Evolutionary conservation across 2,329 filamentous ascomycete genomes (phyloP), one percentile per base, ranked within the genome.

Genomic region (Epichloe hybrida): DNA sequence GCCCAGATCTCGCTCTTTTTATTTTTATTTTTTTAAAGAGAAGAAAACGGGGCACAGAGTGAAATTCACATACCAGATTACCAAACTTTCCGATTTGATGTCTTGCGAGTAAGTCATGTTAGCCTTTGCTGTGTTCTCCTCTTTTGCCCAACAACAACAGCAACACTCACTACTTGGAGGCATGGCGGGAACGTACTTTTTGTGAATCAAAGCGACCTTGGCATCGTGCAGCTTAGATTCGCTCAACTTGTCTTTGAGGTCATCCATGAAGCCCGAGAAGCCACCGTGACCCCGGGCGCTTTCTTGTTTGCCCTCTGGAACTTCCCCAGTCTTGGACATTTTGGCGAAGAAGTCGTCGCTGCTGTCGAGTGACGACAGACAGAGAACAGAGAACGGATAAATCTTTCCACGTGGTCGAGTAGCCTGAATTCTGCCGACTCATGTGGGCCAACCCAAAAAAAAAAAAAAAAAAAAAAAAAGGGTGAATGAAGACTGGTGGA

Each of bases 41-140:
- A 42, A 42, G n/a, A 36, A 17, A 6, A 31, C 23, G 15, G 52
- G 27, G 27, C 23, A 17, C 36, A 43, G 21, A 20, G n/a, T 9
- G 5, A 44, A 50, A 21, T 17, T 37, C 39, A 55, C 71, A 54
- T 68, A 81, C 77, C 57, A 84, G 57, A 57, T 84, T 84, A 41
- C 67, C 76, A 47, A 83, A 66, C 62, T 84, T 84, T 49, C 80
- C 80, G 58, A 83, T 72, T 53, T 81, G 72, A 56, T 82, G 63
- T 50, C 68, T 70, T 49, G 31, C 13, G 6, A 27, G n/a, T 17
- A 36, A 36, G 27, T 17, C 21, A 36, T 42, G 44, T 49, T 38
- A 51, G 46, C 17, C 6, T 11, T 23, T 46, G 11, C 36, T 13
- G 9, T 36, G 8, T 6, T 45, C 12, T 9, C 5, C 17, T 44